Evolutionary conservation across 1,284 basidiomycete species (phyloP).

Genomic region (Melampsora americana): DNA sequence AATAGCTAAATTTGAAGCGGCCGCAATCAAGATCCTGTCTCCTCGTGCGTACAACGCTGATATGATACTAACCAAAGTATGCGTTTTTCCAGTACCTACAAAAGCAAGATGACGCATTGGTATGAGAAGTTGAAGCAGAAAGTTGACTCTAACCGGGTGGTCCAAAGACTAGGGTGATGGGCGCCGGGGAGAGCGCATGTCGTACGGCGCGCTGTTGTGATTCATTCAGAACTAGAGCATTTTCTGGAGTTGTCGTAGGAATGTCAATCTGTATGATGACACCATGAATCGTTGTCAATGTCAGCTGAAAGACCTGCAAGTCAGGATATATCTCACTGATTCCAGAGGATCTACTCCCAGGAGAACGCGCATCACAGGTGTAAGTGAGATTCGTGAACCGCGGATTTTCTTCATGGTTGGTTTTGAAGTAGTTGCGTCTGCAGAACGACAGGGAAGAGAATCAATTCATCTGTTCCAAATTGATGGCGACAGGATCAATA

Average conservation of each 20-base stretch:
- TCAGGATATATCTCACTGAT: conserved; percentile 8
- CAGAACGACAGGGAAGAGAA: not conserved
- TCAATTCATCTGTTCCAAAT: no score
- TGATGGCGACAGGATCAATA: no score
- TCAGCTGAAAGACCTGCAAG: not conserved
- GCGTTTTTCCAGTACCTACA: conserved; percentile 41
- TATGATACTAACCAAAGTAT: conserved; percentile 41
- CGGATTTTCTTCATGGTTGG: not conserved
- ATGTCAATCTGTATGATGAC: not conserved
- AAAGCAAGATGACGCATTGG: not conserved
- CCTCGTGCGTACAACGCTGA: conserved; percentile 52
- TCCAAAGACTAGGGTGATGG: conserved; percentile 40
- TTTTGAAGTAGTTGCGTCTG: not conserved
- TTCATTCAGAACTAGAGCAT: conserved; percentile 13
- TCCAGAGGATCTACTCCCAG: conserved; percentile 31
- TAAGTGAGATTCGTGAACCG: conserved; percentile 7
- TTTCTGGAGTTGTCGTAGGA: conserved; percentile 4
- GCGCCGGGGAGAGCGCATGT: conserved; percentile 36
- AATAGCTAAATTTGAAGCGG: conserved; percentile 84
- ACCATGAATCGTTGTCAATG: not conserved
- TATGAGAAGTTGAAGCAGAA: not conserved
- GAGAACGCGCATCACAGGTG: conserved; percentile 29
- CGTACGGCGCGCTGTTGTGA: conserved; percentile 37
- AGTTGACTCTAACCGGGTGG: conserved; percentile 30
- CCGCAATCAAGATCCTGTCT: conserved; percentile 71